Evolutionary conservation across 140 eudicot genomes (phyloP), one percentile per base, ranked within the genome.

Genomic region (Cichorium intybus): DNA sequence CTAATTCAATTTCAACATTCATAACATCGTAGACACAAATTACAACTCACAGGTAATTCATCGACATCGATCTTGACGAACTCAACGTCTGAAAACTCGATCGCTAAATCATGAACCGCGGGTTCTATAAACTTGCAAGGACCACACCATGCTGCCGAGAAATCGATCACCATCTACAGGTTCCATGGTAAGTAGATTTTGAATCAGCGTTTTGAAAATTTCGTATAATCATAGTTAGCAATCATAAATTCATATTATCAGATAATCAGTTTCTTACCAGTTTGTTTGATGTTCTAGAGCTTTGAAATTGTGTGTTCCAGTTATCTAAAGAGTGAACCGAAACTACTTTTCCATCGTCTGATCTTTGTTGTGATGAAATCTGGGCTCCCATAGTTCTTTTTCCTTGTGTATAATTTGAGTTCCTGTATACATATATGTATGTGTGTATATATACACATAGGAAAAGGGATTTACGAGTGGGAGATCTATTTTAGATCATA

Each of bases 61-160:
- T 92, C 96, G 2, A 92, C 88, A 49, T 92, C 98, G 21, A 92
- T 92, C 85, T 85, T 83, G 72, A 88, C 53, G 71, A 91, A 92
- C 56, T 87, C 96, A 12, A 85, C 89, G 2, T 79, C 82, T 10
- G 83, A 49, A 75, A 78, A 88, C 69, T 73, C 85, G 22, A 65
- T 75, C 54, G 98, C 90, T 24, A 85, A 77, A 28, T 83, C 96
- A 7, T 77, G 76, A 58, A 92, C 49, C 3, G 79, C 71, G 0
- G 95, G 96, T 45, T 82, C 92, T 53, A 92, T 87, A 43, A 46
- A 34, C 28, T 72, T 70, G 43, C 98, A 92, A 33, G 96, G 98
- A 55, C 87, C 92, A 56, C 96, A 92, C 98, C 98, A 92, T 5
- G 77, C 39, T 24, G 98, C 98, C n/a, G 92, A 74, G 87, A 92